phyloP scores from a whole-genome alignment of 345 rosid genomes.

The Linum trigynum region DNA sequence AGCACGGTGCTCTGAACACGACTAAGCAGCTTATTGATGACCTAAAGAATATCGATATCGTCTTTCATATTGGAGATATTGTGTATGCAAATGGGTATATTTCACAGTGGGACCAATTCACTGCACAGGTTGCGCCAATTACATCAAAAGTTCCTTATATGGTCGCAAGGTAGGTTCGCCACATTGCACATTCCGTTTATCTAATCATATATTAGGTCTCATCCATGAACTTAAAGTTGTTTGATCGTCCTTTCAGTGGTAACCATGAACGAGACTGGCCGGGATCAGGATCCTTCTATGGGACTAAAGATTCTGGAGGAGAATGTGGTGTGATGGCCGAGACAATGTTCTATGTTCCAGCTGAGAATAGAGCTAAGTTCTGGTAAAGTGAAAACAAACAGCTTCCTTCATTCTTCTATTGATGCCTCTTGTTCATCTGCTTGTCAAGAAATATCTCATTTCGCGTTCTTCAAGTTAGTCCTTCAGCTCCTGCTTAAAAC shows the following conservation, averaged over 20 bases:
- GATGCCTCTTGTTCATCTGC: too few species aligned
- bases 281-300: constrained; percentile 8
- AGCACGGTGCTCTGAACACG: constrained; percentile 6
- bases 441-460: too few species aligned
- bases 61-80: constrained; percentile 7
- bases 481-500: too few species aligned
- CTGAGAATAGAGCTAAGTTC: constrained; percentile 11
- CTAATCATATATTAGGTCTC: background rate
- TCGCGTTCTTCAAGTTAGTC: too few species aligned
- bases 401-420: background rate
- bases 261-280: constrained; percentile 11
- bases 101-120: constrained; percentile 12
- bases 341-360: constrained; percentile 8
- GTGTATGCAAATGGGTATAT: constrained; percentile 8
- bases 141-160: constrained; percentile 5
- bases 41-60: constrained; percentile 6
- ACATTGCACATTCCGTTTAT: background rate
- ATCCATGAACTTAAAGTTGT: background rate
- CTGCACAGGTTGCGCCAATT: constrained; percentile 9
- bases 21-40: constrained; percentile 5
- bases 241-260: background rate
- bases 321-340: constrained; percentile 10
- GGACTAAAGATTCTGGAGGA: constrained; percentile 6
- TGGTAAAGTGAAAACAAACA: constrained; percentile 1
- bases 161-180: constrained; percentile 3